Evolutionary conservation across 768 basidiomycete genomes (phyloP).

Genomic region (Suillus subalutaceus): DNA sequence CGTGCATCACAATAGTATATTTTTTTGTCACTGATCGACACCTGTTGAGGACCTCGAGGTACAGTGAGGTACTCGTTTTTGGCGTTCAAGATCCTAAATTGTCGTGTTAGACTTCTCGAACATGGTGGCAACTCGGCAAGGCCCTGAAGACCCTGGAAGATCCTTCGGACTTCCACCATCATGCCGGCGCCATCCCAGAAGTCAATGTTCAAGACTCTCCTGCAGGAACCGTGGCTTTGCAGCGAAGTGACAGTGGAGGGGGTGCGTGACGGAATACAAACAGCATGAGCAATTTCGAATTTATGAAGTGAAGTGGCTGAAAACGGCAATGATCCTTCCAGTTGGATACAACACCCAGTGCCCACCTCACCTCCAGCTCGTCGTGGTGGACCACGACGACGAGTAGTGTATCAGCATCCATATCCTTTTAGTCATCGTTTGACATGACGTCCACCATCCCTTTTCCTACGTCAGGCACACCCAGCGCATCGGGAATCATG

Average conservation of each 20-base stretch:
- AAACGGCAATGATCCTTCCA: constrained; percentile 8
- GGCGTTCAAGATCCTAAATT: background rate
- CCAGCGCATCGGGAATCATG: background rate
- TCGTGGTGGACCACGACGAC: background rate
- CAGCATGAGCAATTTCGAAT: background rate
- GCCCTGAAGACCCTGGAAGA: background rate
- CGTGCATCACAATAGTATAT: background rate
- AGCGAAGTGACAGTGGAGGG: no score
- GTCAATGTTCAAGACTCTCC: background rate
- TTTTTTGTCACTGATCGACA: background rate
- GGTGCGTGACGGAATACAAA: background rate
- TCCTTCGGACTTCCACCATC: no score
- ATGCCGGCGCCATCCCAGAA: no score
- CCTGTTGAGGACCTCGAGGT: background rate
- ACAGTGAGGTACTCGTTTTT: background rate
- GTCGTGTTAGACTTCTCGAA: background rate
- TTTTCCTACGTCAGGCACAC: background rate
- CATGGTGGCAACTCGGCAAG: background rate
- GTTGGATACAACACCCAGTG: background rate
- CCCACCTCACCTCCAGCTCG: background rate
- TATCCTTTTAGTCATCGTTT: background rate
- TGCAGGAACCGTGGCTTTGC: background rate
- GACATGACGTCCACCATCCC: constrained; percentile 4
- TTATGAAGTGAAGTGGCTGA: background rate
- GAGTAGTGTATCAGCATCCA: background rate